phyloP scores from a whole-genome alignment of 805 yeast species.

The Ogataea chonburiensis region DNA sequence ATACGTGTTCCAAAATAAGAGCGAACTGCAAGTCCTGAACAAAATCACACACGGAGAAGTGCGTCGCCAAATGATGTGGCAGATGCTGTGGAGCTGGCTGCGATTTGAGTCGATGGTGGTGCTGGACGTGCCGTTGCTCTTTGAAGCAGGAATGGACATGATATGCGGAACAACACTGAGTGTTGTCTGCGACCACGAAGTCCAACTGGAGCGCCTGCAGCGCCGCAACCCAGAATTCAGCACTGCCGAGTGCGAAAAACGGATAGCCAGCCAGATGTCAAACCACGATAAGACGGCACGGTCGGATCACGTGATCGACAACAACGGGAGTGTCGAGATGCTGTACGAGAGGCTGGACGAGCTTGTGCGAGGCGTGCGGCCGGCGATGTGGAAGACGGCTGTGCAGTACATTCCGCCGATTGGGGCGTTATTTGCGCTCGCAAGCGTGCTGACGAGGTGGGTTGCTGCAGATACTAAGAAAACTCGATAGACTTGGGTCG shows the following conservation, averaged over 20 bases:
- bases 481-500: background rate
- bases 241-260: constrained; percentile 61
- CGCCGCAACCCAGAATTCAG: constrained; percentile 66
- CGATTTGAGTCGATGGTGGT: constrained; percentile 59
- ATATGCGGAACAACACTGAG: constrained; percentile 72
- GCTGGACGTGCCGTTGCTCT: constrained; percentile 86
- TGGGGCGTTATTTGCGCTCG: constrained; percentile 16
- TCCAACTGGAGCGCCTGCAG: constrained; percentile 63
- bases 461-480: constrained; percentile 1
- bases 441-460: constrained; percentile 1
- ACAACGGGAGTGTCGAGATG: constrained; percentile 46
- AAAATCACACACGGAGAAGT: constrained; percentile 87
- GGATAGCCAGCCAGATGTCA: constrained; percentile 78
- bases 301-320: constrained; percentile 70
- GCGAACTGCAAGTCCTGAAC: constrained; percentile 61
- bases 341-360: constrained; percentile 44
- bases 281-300: constrained; percentile 51
- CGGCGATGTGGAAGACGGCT: constrained; percentile 27
- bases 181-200: constrained; percentile 56
- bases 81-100: constrained; percentile 57
- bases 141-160: constrained; percentile 70
- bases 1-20: constrained; percentile 69
- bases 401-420: constrained; percentile 21
- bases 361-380: constrained; percentile 38
- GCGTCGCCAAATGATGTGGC: constrained; percentile 58